Evolutionary conservation across 768 basidiomycete species (phyloP).

Genomic region (Amylocystis lapponica): DNA sequence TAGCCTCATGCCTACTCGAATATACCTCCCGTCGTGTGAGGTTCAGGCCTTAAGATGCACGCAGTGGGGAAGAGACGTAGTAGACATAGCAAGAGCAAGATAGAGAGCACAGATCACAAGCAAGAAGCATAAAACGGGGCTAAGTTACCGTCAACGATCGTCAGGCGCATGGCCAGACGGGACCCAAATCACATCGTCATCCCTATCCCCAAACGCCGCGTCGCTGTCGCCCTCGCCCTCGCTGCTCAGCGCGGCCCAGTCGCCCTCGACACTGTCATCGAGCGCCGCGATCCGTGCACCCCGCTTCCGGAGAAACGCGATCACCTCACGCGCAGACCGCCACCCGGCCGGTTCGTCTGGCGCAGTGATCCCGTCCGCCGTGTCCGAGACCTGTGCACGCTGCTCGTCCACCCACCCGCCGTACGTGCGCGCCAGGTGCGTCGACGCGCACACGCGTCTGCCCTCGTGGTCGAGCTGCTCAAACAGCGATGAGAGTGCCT

Average conservation of each 20-base stretch:
- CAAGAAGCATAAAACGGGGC: too few species aligned
- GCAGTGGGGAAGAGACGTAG: too few species aligned
- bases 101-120: too few species aligned
- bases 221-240: constrained; percentile 41
- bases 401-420: constrained; percentile 33
- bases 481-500: constrained; percentile 69
- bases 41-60: too few species aligned
- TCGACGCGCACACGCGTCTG: constrained; percentile 41
- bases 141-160: not conserved
- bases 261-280: constrained; percentile 43
- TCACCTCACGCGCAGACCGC: constrained; percentile 66
- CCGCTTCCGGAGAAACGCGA: constrained; percentile 57
- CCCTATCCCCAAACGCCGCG: constrained; percentile 5
- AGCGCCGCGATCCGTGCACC: constrained; percentile 67
- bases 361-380: constrained; percentile 10
- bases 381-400: constrained; percentile 18
- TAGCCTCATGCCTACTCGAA: too few species aligned
- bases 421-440: constrained; percentile 43
- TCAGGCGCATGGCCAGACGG: constrained; percentile 1
- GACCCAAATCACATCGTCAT: constrained; percentile 11
- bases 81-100: too few species aligned
- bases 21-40: too few species aligned
- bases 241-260: constrained; percentile 69
- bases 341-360: constrained; percentile 36
- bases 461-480: constrained; percentile 49